phyloP scores from a whole-genome alignment of 208 protist genomes.

The Trypanosoma brucei region DNA sequence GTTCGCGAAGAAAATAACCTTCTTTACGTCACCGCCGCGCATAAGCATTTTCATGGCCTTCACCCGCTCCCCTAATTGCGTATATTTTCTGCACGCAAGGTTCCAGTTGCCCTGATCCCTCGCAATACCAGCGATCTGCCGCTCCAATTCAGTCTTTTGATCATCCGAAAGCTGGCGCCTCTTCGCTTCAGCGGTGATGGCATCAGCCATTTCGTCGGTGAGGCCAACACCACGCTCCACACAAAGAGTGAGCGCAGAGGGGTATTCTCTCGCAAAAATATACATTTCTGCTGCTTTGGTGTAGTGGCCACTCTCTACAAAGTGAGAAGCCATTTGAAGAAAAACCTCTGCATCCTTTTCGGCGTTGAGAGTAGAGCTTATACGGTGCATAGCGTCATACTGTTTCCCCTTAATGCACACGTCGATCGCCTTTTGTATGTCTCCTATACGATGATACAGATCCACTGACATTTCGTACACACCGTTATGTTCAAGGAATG shows the following conservation, averaged over 20 bases:
- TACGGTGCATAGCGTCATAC: conserved; percentile 90
- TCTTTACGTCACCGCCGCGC: conserved; percentile 94
- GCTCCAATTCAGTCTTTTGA: conserved; percentile 48
- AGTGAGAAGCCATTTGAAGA: conserved; percentile 89
- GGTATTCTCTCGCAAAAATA: conserved; percentile 83
- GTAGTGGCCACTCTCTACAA: conserved; percentile 79
- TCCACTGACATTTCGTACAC: conserved; percentile 89
- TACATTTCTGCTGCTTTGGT: conserved; percentile 93
- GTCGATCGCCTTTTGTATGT: conserved; percentile 87
- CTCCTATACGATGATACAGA: conserved; percentile 93
- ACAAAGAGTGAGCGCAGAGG: conserved; percentile 84
- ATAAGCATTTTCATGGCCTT: conserved; percentile 97
- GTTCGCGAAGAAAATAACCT: conserved; percentile 97
- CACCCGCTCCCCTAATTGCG: conserved; percentile 92
- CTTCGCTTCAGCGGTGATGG: conserved; percentile 75
- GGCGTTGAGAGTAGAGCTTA: conserved; percentile 86
- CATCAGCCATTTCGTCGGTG: conserved; percentile 91
- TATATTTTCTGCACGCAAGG: conserved; percentile 92
- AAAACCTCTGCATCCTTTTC: conserved; percentile 86
- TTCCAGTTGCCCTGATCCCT: conserved; percentile 89
- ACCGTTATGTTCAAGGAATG: conserved; percentile 83
- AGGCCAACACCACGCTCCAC: conserved; percentile 73
- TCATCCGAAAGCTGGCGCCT: conserved; percentile 26
- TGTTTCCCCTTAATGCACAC: conserved; percentile 89
- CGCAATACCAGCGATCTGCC: conserved; percentile 78